These are phyloP conservation scores for Stereum hirsutum DNA, from an alignment of 1,284 basidiomycete species.

Conservation along the genomic window DNA sequence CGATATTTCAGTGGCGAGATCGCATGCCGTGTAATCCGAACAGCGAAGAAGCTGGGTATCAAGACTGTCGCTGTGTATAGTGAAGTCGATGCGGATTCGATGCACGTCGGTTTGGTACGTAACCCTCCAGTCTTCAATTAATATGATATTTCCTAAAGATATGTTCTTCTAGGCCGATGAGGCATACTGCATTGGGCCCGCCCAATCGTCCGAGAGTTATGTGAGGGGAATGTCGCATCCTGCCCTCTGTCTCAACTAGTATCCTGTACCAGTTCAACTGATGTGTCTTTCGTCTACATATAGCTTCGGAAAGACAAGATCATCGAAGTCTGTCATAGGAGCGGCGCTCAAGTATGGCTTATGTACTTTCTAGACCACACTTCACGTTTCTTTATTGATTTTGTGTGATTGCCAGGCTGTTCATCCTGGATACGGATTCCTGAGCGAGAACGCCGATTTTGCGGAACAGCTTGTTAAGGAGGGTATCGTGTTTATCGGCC, in stretches of 20 bases:
- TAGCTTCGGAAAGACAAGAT: constrained; percentile 87
- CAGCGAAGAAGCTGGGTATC: constrained; percentile 82
- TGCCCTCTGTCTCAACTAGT: no score
- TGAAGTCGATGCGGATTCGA: constrained; percentile 69
- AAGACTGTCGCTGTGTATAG: constrained; percentile 88
- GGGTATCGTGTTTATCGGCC: constrained; percentile 94
- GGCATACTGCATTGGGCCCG: constrained; percentile 89
- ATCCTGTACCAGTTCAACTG: background rate
- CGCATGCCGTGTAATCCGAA: constrained; percentile 86
- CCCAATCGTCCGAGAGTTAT: constrained; percentile 84
- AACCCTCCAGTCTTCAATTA: background rate
- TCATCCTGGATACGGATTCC: constrained; percentile 88
- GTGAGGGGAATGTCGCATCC: no score
- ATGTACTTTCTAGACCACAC: background rate
- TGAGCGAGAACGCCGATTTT: constrained; percentile 90
- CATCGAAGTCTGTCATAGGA: constrained; percentile 69
- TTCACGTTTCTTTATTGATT: background rate
- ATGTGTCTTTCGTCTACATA: constrained; percentile 5
- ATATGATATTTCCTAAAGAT: background rate
- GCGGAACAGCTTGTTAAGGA: constrained; percentile 79
- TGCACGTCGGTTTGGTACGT: constrained; percentile 69
- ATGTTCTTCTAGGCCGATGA: constrained; percentile 73
- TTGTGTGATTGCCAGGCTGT: constrained; percentile 42
- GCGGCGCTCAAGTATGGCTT: constrained; percentile 71
- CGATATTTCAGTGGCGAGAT: constrained; percentile 71